Evolutionary conservation across 2,329 filamentous ascomycete genomes (phyloP).

Genomic region (Colletotrichum musae): DNA sequence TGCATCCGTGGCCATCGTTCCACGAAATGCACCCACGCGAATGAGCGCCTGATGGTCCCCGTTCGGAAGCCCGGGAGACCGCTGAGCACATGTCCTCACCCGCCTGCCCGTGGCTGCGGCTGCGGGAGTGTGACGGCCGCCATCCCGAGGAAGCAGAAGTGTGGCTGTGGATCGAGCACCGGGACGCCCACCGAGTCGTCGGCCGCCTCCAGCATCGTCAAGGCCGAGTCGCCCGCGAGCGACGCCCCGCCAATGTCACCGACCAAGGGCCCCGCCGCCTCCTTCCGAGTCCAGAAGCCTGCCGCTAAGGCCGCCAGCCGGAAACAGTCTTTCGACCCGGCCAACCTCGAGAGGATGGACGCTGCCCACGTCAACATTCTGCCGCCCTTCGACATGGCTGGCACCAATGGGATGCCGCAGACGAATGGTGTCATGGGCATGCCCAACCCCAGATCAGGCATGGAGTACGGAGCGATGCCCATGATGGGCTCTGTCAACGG

Average conservation of each 20-base stretch:
- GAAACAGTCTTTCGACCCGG: constrained; percentile 66
- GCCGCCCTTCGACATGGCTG: constrained; percentile 48
- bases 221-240: constrained; percentile 46
- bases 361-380: constrained; percentile 66
- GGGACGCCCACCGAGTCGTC: constrained; percentile 39
- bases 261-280: constrained; percentile 49
- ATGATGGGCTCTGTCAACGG: constrained; percentile 39
- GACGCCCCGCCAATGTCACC: constrained; percentile 53
- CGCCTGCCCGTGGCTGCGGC: constrained; percentile 71
- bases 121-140: constrained; percentile 76
- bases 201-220: constrained; percentile 38
- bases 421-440: constrained; percentile 44
- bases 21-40: constrained; percentile 79
- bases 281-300: constrained; percentile 64
- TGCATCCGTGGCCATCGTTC: constrained; percentile 84
- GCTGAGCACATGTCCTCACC: constrained; percentile 78
- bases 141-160: constrained; percentile 71
- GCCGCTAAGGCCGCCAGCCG: constrained; percentile 53
- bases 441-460: constrained; percentile 34
- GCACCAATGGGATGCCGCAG: constrained; percentile 21
- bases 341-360: constrained; percentile 67
- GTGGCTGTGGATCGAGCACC: constrained; percentile 61
- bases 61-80: constrained; percentile 81
- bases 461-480: constrained; percentile 39
- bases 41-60: constrained; percentile 77